phyloP scores from a whole-genome alignment of 768 basidiomycete species.

The Kwoniella sp. region DNA sequence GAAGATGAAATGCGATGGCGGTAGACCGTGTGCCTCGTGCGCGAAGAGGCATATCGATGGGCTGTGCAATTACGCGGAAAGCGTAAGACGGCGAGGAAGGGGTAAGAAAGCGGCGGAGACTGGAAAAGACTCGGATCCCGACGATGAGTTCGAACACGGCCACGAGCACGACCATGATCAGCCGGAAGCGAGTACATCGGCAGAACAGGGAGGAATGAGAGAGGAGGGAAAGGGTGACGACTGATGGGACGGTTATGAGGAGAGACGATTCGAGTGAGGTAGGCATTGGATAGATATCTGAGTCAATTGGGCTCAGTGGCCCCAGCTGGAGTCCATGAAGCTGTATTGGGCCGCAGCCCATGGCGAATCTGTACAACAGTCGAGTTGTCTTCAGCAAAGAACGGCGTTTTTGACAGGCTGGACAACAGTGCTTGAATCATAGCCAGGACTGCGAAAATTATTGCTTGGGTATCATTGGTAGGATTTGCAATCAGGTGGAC shows the following conservation, averaged over 20 bases:
- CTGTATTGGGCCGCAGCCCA: no score
- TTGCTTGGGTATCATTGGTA: no score
- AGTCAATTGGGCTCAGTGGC: no score
- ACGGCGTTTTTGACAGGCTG: no score
- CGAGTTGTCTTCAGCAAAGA: no score
- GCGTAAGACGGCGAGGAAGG: slow-evolving; percentile 38
- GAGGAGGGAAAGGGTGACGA: not conserved
- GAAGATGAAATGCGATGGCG: slow-evolving; percentile 45
- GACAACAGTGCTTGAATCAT: no score
- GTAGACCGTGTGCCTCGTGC: slow-evolving; percentile 37
- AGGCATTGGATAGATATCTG: no score
- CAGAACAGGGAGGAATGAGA: not conserved
- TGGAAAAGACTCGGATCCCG: slow-evolving; percentile 8
- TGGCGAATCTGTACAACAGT: no score
- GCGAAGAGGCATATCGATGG: slow-evolving; percentile 16
- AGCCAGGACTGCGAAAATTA: no score
- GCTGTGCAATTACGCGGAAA: slow-evolving; percentile 32
- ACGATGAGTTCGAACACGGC: slow-evolving; percentile 1
- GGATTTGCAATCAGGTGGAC: no score
- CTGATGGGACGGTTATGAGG: no score
- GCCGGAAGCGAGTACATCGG: slow-evolving; percentile 1
- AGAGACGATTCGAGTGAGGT: slow-evolving; percentile 4
- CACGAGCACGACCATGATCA: not conserved
- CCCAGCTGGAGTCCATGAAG: no score
- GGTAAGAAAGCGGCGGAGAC: slow-evolving; percentile 24